phyloP scores from a whole-genome alignment of 352 stramenopile species.

The Phytophthora fragariaefolia region DNA sequence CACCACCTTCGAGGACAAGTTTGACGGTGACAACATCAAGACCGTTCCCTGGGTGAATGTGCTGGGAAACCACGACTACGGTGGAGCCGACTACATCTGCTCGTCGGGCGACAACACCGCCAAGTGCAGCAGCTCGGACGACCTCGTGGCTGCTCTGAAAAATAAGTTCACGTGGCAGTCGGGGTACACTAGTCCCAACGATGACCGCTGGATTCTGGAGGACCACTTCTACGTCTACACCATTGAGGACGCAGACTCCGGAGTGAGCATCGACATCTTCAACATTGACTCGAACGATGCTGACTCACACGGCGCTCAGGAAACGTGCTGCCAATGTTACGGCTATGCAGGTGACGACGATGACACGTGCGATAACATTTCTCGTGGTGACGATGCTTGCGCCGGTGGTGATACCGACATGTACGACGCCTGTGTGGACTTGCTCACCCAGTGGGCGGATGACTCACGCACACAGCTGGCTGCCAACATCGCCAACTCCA shows the following conservation, averaged over 20 bases:
- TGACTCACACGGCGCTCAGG: slow-evolving; percentile 48
- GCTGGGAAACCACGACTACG: slow-evolving; percentile 75
- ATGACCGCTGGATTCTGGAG: slow-evolving; percentile 57
- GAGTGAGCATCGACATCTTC: slow-evolving; percentile 65
- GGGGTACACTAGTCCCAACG: slow-evolving; percentile 56
- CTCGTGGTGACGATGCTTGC: slow-evolving; percentile 50
- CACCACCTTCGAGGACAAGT: slow-evolving; percentile 67
- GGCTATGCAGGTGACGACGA: slow-evolving; percentile 55
- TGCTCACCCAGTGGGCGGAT: slow-evolving; percentile 51
- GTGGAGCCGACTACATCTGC: slow-evolving; percentile 67
- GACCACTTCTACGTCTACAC: slow-evolving; percentile 67
- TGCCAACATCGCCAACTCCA: slow-evolving; percentile 54
- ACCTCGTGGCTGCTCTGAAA: slow-evolving; percentile 36
- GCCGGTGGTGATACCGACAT: slow-evolving; percentile 48
- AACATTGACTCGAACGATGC: slow-evolving; percentile 67
- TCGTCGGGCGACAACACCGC: slow-evolving; percentile 33
- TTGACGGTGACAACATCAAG: slow-evolving; percentile 53
- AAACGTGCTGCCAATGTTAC: slow-evolving; percentile 71
- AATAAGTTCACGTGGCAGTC: slow-evolving; percentile 58
- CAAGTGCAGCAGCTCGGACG: slow-evolving; percentile 33
- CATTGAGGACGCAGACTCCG: slow-evolving; percentile 44
- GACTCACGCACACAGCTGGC: slow-evolving; percentile 51
- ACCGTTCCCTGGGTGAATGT: slow-evolving; percentile 71
- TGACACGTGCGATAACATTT: slow-evolving; percentile 47
- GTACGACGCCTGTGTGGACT: slow-evolving; percentile 48